Conservation (phyloP, 352 stramenopile species). For the Pythium aphanidermatum region DNA sequence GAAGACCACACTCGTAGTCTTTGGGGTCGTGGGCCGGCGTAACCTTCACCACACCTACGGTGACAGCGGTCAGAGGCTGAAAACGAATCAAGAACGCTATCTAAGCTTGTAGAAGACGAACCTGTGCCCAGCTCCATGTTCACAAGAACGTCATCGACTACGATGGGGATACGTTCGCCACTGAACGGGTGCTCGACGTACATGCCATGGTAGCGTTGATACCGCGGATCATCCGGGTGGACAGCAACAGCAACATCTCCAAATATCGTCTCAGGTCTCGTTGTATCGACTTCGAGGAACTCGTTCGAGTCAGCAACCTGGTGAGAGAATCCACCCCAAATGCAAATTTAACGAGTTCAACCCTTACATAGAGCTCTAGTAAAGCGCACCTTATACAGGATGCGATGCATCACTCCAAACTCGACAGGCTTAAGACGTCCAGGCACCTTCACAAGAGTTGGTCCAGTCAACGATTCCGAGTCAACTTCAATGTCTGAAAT, state of each 20-base stretch:
- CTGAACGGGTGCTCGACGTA: conserved; percentile 94
- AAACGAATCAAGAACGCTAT: not conserved
- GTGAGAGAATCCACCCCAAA: too few species aligned
- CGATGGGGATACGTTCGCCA: conserved; percentile 88
- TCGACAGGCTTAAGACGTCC: conserved; percentile 69
- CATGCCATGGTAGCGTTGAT: conserved; percentile 95
- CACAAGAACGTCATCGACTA: conserved; percentile 94
- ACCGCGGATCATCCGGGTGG: conserved; percentile 93
- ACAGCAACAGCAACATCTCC: conserved; percentile 98
- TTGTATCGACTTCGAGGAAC: conserved; percentile 94
- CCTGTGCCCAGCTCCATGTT: conserved; percentile 99
- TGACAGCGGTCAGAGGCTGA: not conserved
- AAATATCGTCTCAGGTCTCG: conserved; percentile 98
- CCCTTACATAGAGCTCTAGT: too few species aligned
- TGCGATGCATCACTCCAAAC: conserved; percentile 82
- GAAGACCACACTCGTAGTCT: conserved; percentile 98
- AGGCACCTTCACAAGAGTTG: conserved; percentile 64
- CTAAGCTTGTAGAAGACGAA: too few species aligned
- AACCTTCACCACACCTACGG: conserved; percentile 86
- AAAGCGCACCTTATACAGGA: conserved; percentile 75
- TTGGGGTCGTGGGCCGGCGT: conserved; percentile 99
- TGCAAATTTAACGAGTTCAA: too few species aligned
- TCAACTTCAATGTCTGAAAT: conserved; percentile 98
- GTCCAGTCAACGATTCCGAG: conserved; percentile 92
- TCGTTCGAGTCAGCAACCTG: conserved; percentile 50